Conservation (phyloP, 2,329 filamentous ascomycete genomes). For the Trichoderma sp. region DNA sequence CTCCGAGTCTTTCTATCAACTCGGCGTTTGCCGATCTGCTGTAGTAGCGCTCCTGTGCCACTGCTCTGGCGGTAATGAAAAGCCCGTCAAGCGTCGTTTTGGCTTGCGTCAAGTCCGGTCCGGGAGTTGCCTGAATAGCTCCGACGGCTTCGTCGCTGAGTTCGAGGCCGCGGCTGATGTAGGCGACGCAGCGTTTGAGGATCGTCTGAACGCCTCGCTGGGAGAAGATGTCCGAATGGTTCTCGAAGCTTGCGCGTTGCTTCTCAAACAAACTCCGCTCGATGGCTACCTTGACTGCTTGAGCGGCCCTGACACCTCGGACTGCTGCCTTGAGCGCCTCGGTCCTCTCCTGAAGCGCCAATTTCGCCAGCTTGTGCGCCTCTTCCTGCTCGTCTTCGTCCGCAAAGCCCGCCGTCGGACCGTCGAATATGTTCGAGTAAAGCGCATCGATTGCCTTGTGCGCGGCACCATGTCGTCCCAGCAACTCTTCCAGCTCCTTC, state of each 20-base stretch:
- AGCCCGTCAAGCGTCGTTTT: neutral
- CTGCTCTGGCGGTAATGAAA: neutral
- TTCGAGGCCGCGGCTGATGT: slow-evolving; percentile 21
- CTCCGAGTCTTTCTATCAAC: slow-evolving; percentile 10
- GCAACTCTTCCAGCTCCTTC: slow-evolving; percentile 5
- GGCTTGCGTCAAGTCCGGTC: neutral
- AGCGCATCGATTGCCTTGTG: slow-evolving; percentile 23
- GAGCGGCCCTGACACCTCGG: slow-evolving; percentile 13
- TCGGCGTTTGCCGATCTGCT: neutral
- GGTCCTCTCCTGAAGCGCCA: slow-evolving; percentile 21
- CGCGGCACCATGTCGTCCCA: slow-evolving; percentile 13
- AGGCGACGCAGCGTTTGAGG: slow-evolving; percentile 18
- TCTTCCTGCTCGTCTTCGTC: slow-evolving; percentile 28
- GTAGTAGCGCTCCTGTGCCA: neutral
- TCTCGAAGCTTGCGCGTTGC: slow-evolving; percentile 8
- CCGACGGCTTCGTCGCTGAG: slow-evolving; percentile 7
- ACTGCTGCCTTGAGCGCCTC: slow-evolving; percentile 25
- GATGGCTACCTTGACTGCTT: slow-evolving; percentile 26
- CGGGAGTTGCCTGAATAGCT: neutral
- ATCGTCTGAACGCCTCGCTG: slow-evolving; percentile 10
- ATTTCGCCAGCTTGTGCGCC: slow-evolving; percentile 14
- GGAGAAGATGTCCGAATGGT: slow-evolving; percentile 21
- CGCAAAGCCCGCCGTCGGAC: slow-evolving; percentile 25
- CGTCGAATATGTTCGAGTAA: slow-evolving; percentile 24
- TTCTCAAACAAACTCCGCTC: slow-evolving; percentile 21